phyloP scores from a whole-genome alignment of 2,329 filamentous ascomycete genomes.

The Pestalotiopsis sp. region DNA sequence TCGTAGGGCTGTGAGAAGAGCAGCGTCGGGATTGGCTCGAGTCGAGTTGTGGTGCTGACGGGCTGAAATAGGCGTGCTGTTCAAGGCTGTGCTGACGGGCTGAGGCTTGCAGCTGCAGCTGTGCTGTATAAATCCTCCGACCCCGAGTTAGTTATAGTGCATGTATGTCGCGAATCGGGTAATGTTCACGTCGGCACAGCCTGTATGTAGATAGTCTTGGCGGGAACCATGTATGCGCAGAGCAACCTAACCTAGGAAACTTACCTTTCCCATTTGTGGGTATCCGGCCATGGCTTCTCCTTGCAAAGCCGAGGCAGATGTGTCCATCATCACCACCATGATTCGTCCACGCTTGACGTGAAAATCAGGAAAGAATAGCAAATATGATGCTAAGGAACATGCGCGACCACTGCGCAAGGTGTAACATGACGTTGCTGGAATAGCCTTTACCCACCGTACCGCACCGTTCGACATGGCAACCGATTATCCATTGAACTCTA shows the following conservation, averaged over 20 bases:
- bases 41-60: not conserved
- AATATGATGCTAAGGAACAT: no score
- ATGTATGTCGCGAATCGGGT: not conserved
- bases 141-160: not conserved
- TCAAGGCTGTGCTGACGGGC: constrained; percentile 5
- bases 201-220: not conserved
- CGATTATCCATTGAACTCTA: no score
- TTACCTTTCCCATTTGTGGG: not conserved
- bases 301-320: not conserved
- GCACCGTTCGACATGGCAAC: no score
- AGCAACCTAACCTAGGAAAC: not conserved
- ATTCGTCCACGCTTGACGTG: no score
- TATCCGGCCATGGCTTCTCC: not conserved
- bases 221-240: not conserved
- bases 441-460: no score
- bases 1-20: not conserved
- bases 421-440: no score
- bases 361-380: no score
- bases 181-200: not conserved
- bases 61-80: not conserved
- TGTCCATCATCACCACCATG: not conserved
- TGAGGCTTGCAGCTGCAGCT: not conserved
- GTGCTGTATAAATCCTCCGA: not conserved
- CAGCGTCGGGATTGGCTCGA: constrained; percentile 2
- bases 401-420: no score